phyloP scores from a whole-genome alignment of 768 basidiomycete genomes.

The Amyloporia xantha region DNA sequence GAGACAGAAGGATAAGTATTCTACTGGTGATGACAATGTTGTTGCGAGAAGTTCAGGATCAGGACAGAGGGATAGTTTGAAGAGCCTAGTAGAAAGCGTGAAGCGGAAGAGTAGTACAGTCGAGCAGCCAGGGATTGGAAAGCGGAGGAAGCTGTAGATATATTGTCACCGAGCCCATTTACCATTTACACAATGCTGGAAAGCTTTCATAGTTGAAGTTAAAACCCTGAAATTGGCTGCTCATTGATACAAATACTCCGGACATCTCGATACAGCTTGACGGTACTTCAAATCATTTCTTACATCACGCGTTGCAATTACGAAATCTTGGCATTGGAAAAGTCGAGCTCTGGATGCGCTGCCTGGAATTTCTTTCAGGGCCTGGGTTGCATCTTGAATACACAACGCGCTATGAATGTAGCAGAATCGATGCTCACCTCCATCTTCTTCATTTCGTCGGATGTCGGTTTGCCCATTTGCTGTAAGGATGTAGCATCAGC shows the following conservation, averaged over 20 bases:
- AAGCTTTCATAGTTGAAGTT: no score
- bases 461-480: conserved; percentile 96
- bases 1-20: conserved; percentile 38
- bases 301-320: conserved; percentile 23
- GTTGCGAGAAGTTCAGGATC: background rate
- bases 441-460: conserved; percentile 88
- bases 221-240: background rate
- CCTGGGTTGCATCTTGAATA: conserved; percentile 33
- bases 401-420: background rate
- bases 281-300: no score
- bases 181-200: background rate
- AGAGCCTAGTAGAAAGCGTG: conserved; percentile 75
- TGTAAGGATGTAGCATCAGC: conserved; percentile 23
- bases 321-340: conserved; percentile 85
- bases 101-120: conserved; percentile 62
- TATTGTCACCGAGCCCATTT: background rate
- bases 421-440: conserved; percentile 44
- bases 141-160: conserved; percentile 30
- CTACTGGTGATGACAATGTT: conserved; percentile 5
- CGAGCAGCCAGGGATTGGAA: conserved; percentile 28
- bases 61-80: conserved; percentile 27
- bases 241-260: conserved; percentile 1
- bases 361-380: conserved; percentile 85
- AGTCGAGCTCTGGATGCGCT: conserved; percentile 90
- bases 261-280: no score